Conservation (phyloP, 2,329 filamentous ascomycete genomes). For the Lasiodiplodia citricola region DNA sequence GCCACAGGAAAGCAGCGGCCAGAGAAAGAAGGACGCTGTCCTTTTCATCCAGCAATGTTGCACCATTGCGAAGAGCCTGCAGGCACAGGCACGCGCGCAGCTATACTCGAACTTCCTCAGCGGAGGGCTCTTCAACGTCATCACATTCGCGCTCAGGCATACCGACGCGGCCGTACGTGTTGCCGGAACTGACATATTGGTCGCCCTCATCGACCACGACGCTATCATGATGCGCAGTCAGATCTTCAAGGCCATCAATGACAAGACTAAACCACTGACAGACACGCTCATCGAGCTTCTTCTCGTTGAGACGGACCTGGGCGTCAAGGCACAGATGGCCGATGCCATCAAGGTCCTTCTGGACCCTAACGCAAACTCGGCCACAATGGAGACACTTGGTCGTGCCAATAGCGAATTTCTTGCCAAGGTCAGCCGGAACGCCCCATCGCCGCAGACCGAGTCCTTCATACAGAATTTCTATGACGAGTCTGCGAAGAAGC, state of each 20-base stretch:
- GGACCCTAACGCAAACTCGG: slow-evolving; percentile 69
- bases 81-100: slow-evolving; percentile 77
- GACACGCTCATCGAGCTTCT: slow-evolving; percentile 93
- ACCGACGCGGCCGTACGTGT: slow-evolving; percentile 83
- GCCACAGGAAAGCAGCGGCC: slow-evolving; percentile 65
- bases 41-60: slow-evolving; percentile 97
- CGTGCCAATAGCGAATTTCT: slow-evolving; percentile 71
- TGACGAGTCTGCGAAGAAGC: slow-evolving; percentile 79
- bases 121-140: slow-evolving; percentile 85
- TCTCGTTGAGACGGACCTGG: slow-evolving; percentile 87
- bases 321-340: slow-evolving; percentile 92
- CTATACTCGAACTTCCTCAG: slow-evolving; percentile 90
- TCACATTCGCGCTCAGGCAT: slow-evolving; percentile 89
- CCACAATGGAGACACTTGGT: slow-evolving; percentile 64
- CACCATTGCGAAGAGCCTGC: slow-evolving; percentile 90
- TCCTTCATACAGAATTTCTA: slow-evolving; percentile 89
- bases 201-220: slow-evolving; percentile 95
- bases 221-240: slow-evolving; percentile 91
- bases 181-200: slow-evolving; percentile 90
- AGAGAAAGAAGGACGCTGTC: slow-evolving; percentile 89
- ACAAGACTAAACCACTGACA: slow-evolving; percentile 83
- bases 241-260: slow-evolving; percentile 88
- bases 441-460: slow-evolving; percentile 69
- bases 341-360: slow-evolving; percentile 94
- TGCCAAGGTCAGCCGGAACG: slow-evolving; percentile 61